Evolutionary conservation across 2,329 filamentous ascomycete genomes (phyloP).

Genomic region (Beauveria rudraprayagi): DNA sequence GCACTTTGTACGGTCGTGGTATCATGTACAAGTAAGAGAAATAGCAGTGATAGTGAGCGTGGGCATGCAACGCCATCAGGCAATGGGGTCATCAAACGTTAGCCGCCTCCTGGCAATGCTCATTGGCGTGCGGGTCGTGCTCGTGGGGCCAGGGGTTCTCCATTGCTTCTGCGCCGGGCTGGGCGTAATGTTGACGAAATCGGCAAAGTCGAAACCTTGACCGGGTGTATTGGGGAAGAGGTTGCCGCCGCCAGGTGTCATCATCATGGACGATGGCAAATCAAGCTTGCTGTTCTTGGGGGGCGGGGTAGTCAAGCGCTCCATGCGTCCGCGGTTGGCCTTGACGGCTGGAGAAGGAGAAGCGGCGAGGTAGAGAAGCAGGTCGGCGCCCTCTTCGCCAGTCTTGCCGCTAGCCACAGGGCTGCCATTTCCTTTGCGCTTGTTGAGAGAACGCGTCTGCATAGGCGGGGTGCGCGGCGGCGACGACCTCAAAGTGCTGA

Average conservation of each 20-base stretch:
- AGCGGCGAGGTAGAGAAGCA: constrained; percentile 77
- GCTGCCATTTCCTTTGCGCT: constrained; percentile 40
- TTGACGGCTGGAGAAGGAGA: constrained; percentile 78
- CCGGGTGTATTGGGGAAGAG: constrained; percentile 70
- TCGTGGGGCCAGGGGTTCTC: constrained; percentile 64
- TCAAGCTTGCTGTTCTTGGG: constrained; percentile 59
- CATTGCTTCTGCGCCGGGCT: constrained; percentile 86
- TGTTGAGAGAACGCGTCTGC: constrained; percentile 41
- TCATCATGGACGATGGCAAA: constrained; percentile 79
- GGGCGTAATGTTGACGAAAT: constrained; percentile 96
- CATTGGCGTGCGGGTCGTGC: constrained; percentile 44
- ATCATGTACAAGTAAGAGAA: constrained; percentile 22
- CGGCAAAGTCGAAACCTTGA: constrained; percentile 82
- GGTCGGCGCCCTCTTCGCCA: constrained; percentile 72
- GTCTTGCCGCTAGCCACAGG: constrained; percentile 42
- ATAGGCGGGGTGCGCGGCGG: constrained; percentile 77
- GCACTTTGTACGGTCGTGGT: constrained; percentile 26
- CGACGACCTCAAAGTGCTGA: constrained; percentile 61
- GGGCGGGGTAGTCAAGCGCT: constrained; percentile 69
- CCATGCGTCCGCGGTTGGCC: constrained; percentile 46
- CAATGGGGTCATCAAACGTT: constrained; percentile 71
- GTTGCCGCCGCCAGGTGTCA: constrained; percentile 67
- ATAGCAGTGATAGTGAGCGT: background rate
- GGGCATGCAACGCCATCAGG: constrained; percentile 22
- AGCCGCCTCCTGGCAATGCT: constrained; percentile 67